Evolutionary conservation across 2,329 filamentous ascomycete genomes (phyloP).

Genomic region (Fusarium succisae): DNA sequence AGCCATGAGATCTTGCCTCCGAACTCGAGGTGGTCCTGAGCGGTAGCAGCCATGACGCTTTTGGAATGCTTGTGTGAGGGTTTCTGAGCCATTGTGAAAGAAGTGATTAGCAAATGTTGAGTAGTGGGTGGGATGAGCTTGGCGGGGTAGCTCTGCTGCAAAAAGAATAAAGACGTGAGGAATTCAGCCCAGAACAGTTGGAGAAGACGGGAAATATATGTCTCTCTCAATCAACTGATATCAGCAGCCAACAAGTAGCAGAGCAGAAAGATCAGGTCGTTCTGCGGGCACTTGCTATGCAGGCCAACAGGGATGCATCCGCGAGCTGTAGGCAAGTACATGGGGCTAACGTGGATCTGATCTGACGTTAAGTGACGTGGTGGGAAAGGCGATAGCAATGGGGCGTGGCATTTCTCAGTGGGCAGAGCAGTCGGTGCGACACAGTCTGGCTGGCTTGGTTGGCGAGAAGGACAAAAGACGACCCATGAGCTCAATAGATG

Average conservation of each 20-base stretch:
- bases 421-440: slow-evolving; percentile 38
- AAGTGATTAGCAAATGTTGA: slow-evolving; percentile 30
- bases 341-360: slow-evolving; percentile 37
- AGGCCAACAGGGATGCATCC: slow-evolving; percentile 31
- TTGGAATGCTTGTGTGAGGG: slow-evolving; percentile 46
- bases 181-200: slow-evolving; percentile 16
- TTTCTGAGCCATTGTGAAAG: slow-evolving; percentile 47
- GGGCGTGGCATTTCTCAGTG: slow-evolving; percentile 39
- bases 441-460: slow-evolving; percentile 25
- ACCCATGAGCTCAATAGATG: slow-evolving; percentile 31
- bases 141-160: slow-evolving; percentile 34
- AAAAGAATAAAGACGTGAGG: slow-evolving; percentile 22
- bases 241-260: slow-evolving; percentile 7
- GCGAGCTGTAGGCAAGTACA: slow-evolving; percentile 29
- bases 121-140: slow-evolving; percentile 19
- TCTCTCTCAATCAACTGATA: slow-evolving; percentile 21
- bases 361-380: slow-evolving; percentile 45
- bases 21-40: slow-evolving; percentile 86
- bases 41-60: slow-evolving; percentile 67
- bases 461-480: slow-evolving; percentile 24
- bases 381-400: slow-evolving; percentile 39
- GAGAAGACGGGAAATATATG: slow-evolving; percentile 35
- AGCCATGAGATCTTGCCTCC: slow-evolving; percentile 76
- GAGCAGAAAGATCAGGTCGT: slow-evolving; percentile 29
- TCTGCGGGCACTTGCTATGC: slow-evolving; percentile 38